phyloP scores from a whole-genome alignment of 169 alveolate species.

The Plasmodium vinckei region DNA sequence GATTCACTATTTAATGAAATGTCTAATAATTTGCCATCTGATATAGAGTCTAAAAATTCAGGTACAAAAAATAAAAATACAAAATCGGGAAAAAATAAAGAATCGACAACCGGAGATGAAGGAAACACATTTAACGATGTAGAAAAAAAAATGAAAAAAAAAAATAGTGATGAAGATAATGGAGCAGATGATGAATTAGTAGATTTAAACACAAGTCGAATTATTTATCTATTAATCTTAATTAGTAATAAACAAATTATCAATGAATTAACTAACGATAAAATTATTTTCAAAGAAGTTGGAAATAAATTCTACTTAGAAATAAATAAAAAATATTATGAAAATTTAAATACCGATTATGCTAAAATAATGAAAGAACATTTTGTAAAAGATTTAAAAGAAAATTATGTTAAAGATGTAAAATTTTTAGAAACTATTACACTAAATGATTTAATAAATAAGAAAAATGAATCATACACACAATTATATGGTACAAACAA shows the following conservation, averaged over 20 bases:
- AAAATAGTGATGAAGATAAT: slow-evolving; percentile 21
- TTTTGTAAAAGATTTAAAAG: slow-evolving; percentile 17
- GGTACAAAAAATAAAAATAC: not conserved
- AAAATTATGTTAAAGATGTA: slow-evolving; percentile 30
- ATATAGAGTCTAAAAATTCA: no score
- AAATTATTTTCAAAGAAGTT: not conserved
- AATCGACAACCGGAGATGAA: not conserved
- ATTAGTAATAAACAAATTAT: slow-evolving; percentile 41
- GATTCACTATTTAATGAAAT: not conserved
- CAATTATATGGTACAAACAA: not conserved
- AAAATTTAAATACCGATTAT: slow-evolving; percentile 24
- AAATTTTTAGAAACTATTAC: slow-evolving; percentile 19
- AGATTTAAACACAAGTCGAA: slow-evolving; percentile 40
- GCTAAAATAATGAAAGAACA: slow-evolving; percentile 25
- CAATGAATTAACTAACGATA: slow-evolving; percentile 21
- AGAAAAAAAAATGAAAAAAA: not conserved
- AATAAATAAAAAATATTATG: slow-evolving; percentile 52
- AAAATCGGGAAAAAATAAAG: not conserved
- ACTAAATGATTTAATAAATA: slow-evolving; percentile 16
- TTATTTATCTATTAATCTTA: slow-evolving; percentile 38
- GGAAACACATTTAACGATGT: not conserved
- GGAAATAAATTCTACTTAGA: slow-evolving; percentile 30
- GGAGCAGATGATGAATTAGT: slow-evolving; percentile 24
- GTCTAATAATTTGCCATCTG: no score
- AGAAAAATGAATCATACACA: not conserved